Percentiles rank a stretch among this genome's conserved stretches.
phyloP scores from a whole-genome alignment of 2,329 filamentous ascomycete genomes.

The Aspergillus floridensis region DNA sequence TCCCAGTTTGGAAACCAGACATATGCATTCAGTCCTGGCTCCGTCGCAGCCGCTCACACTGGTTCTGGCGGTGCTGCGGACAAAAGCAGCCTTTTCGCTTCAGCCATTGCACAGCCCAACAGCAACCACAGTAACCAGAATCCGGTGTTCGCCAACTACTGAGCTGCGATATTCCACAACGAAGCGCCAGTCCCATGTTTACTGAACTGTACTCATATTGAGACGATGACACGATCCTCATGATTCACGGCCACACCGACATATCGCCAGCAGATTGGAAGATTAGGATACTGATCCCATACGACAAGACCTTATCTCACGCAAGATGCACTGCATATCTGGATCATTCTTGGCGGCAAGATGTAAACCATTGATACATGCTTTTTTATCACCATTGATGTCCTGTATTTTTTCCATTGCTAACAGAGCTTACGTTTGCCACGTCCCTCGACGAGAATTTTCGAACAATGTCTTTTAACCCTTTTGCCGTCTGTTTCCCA shows the following conservation, averaged over 20 bases:
- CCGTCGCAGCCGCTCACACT: slow-evolving; percentile 23
- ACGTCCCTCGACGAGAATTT: slow-evolving; percentile 11
- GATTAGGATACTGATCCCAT: slow-evolving; percentile 23
- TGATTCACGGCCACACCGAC: slow-evolving; percentile 28
- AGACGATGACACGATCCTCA: slow-evolving; percentile 39
- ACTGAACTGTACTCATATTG: slow-evolving; percentile 39
- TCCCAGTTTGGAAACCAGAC: slow-evolving; percentile 28
- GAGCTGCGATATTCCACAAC: slow-evolving; percentile 19
- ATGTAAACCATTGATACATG: slow-evolving; percentile 17
- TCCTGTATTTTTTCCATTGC: slow-evolving; percentile 22
- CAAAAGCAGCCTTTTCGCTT: slow-evolving; percentile 29
- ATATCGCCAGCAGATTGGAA: slow-evolving; percentile 26
- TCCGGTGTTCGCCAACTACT: slow-evolving; percentile 36
- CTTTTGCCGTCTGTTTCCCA: slow-evolving; percentile 1
- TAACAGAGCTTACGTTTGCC: slow-evolving; percentile 16
- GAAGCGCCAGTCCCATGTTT: slow-evolving; percentile 20
- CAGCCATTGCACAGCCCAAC: slow-evolving; percentile 29
- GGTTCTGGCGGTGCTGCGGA: slow-evolving; percentile 30
- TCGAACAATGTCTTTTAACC: slow-evolving; percentile 6
- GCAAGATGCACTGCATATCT: slow-evolving; percentile 22
- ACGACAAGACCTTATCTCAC: slow-evolving; percentile 22
- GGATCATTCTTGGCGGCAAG: slow-evolving; percentile 19
- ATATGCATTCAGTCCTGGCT: slow-evolving; percentile 23
- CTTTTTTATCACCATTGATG: slow-evolving; percentile 14
- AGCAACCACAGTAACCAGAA: slow-evolving; percentile 27